Evolutionary conservation across 306 rosid genomes (phyloP), one percentile per base, ranked within the genome.

Genomic region (Echinosophora koreensis): DNA sequence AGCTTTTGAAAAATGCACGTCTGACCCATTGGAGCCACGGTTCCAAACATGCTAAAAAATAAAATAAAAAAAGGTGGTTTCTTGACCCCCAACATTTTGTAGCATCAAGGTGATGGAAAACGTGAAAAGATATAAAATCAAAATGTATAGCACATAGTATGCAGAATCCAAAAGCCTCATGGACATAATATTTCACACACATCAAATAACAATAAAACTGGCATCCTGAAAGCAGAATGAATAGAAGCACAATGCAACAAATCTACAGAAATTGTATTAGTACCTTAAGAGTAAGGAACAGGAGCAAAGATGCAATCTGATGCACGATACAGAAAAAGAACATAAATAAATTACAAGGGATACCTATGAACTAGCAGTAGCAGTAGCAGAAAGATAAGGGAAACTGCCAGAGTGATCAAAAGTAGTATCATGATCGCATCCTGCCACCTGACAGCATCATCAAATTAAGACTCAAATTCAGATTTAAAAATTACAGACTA

Each of bases 351-450:
- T 9, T 4, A 52, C 50, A 44, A 50, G 54, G 28, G 81, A 76
- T 88, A 91, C 99, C 98, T 96, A 73, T 93, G 99, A 88, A 93
- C 91, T 39, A 88, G 51, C 37, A 93, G 87, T 51, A 96, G 88
- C 39, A 93, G 99, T 13, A 93, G 88, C 70, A 96, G 84, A 87
- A 96, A 91, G 75, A 90, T 47, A 37, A 93, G 79, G 22, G 87
- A 80, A 56, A 96, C 54, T 6, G 92, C 77, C 81, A 96, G 54
- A 67, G 81, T 76, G 71, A 88, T 73, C 88, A 96, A 82, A 46
- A 93, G 90, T 71, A 88, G 42, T 74, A 96, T 88, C 78, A 90
- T 74, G 82, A 96, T 86, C 0, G 86, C 98, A 86, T 77, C 93
- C 88, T 91, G 90, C 99, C 98, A 96, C 99, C 99, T 96, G 90